Conservation (phyloP, 1,139 yeast genomes). For the Yarrowia galli region DNA sequence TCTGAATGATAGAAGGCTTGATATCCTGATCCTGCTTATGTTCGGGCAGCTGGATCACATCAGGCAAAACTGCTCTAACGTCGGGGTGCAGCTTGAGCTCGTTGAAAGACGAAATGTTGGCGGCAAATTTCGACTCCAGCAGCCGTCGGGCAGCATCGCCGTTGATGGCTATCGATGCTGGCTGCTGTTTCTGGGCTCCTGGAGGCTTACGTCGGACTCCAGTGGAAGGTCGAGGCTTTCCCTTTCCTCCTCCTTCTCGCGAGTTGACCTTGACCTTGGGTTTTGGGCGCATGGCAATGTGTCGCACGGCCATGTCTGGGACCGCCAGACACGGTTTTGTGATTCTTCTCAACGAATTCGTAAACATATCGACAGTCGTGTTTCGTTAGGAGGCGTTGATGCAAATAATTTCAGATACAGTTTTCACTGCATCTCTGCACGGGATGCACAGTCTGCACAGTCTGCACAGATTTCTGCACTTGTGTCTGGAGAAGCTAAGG, state of each 20-base stretch:
- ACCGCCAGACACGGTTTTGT: slow-evolving; percentile 15
- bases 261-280: slow-evolving; percentile 36
- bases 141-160: slow-evolving; percentile 22
- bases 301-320: slow-evolving; percentile 26
- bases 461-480: background rate
- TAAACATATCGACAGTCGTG: background rate
- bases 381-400: background rate
- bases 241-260: slow-evolving; percentile 24
- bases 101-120: slow-evolving; percentile 65
- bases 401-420: slow-evolving; percentile 32
- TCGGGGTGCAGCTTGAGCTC: slow-evolving; percentile 71
- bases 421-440: background rate
- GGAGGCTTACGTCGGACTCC: slow-evolving; percentile 17
- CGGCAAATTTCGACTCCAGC: slow-evolving; percentile 40
- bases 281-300: slow-evolving; percentile 37
- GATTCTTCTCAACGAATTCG: slow-evolving; percentile 9
- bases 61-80: slow-evolving; percentile 67
- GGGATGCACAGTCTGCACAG: background rate
- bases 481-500: background rate
- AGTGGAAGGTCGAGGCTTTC: slow-evolving; percentile 34
- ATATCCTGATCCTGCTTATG: slow-evolving; percentile 43
- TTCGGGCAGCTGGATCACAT: slow-evolving; percentile 56
- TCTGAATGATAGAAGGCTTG: slow-evolving; percentile 70
- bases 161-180: slow-evolving; percentile 36
- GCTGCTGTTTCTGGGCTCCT: slow-evolving; percentile 37